These are phyloP conservation scores for Allomyces javanicus DNA, from an alignment of 192 early-diverging fungal species.

Conservation along the genomic window DNA sequence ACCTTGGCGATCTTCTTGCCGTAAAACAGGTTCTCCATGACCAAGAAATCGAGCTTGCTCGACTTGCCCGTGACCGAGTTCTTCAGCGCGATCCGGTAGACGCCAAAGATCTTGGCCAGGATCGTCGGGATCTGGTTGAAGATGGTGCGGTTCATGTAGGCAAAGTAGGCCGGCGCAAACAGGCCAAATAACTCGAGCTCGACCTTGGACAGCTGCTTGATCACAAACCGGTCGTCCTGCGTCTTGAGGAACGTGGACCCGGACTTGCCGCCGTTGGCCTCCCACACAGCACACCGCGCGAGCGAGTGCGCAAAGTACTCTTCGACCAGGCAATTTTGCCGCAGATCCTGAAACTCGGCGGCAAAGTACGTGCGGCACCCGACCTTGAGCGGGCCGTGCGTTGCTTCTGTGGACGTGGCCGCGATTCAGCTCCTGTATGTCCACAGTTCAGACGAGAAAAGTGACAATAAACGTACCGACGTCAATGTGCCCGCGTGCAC, in stretches of 20 bases:
- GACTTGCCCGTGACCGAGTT: constrained; percentile 62
- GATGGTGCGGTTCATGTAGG: constrained; percentile 59
- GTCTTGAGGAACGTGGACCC: constrained; percentile 83
- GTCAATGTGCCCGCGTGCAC: background rate
- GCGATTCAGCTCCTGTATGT: too few species aligned
- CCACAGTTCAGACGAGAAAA: background rate
- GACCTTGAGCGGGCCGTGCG: constrained; percentile 54
- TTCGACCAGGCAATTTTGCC: constrained; percentile 65
- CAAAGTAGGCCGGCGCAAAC: constrained; percentile 82
- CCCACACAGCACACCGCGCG: constrained; percentile 69
- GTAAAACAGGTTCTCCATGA: constrained; percentile 94
- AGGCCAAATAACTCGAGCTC: constrained; percentile 74
- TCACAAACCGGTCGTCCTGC: constrained; percentile 71
- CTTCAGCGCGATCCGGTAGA: constrained; percentile 76
- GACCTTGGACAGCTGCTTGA: constrained; percentile 68
- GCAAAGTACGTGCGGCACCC: constrained; percentile 81
- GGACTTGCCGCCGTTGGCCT: constrained; percentile 71
- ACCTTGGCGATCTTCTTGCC: constrained; percentile 56
- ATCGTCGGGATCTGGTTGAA: constrained; percentile 58
- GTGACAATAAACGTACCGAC: background rate
- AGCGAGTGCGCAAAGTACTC: constrained; percentile 67
- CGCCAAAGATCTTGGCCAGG: constrained; percentile 76
- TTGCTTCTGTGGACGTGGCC: constrained; percentile 20
- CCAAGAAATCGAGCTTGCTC: constrained; percentile 72
- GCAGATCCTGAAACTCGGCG: constrained; percentile 77